Evolutionary conservation across 2,329 filamentous ascomycete genomes (phyloP).

Genomic region (Talaromyces islandicus): DNA sequence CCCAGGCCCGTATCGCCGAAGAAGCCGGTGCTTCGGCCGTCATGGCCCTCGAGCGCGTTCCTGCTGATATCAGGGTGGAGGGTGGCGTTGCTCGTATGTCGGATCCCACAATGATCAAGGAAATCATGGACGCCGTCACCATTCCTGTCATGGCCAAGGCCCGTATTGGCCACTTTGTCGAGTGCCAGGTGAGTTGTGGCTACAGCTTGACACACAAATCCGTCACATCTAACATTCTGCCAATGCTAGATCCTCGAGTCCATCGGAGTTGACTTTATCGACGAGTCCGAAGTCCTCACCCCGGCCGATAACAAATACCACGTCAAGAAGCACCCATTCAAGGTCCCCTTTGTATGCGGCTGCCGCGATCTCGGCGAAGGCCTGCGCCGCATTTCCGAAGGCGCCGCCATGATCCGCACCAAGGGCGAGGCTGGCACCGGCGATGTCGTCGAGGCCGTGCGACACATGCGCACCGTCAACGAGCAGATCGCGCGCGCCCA

Average conservation of each 20-base stretch:
- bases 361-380: slow-evolving; percentile 94
- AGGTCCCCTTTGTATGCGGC: slow-evolving; percentile 89
- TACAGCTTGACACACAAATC: not conserved
- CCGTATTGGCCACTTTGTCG: slow-evolving; percentile 93
- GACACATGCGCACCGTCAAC: slow-evolving; percentile 90
- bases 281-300: slow-evolving; percentile 96
- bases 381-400: slow-evolving; percentile 81
- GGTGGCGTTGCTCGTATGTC: slow-evolving; percentile 97
- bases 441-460: slow-evolving; percentile 92
- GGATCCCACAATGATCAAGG: slow-evolving; percentile 87
- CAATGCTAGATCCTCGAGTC: slow-evolving; percentile 74
- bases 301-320: slow-evolving; percentile 87
- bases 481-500: slow-evolving; percentile 69
- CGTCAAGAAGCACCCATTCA: slow-evolving; percentile 80
- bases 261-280: slow-evolving; percentile 93
- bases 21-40: slow-evolving; percentile 93
- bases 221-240: not conserved
- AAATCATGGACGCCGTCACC: slow-evolving; percentile 90
- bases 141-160: slow-evolving; percentile 99
- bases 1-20: slow-evolving; percentile 89
- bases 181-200: slow-evolving; percentile 64
- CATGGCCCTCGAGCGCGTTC: slow-evolving; percentile 97
- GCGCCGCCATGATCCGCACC: slow-evolving; percentile 97
- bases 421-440: slow-evolving; percentile 98
- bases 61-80: slow-evolving; percentile 86